Conservation (phyloP, 2,329 filamentous ascomycete species). For the Didymella exigua region DNA sequence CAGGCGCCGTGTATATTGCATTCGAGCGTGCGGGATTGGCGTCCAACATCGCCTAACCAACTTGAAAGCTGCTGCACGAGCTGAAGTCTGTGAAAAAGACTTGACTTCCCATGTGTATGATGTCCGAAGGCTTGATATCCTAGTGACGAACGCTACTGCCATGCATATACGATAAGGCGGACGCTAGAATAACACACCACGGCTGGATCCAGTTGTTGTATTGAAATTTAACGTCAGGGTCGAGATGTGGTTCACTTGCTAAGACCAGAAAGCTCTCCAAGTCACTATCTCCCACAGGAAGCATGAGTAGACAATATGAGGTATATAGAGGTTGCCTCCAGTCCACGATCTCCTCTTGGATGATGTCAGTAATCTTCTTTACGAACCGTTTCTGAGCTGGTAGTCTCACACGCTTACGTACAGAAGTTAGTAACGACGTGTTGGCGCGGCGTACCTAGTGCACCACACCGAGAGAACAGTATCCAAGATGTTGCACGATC, state of each 20-base stretch:
- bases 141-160: background rate
- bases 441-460: constrained; percentile 16
- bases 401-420: constrained; percentile 22
- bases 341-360: constrained; percentile 19
- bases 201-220: background rate
- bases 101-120: background rate
- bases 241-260: background rate
- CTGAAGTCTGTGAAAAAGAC: background rate
- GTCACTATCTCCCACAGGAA: constrained; percentile 23
- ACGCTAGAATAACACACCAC: background rate
- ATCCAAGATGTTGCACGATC: constrained; percentile 6
- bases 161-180: background rate
- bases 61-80: background rate
- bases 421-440: constrained; percentile 8
- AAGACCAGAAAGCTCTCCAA: constrained; percentile 18
- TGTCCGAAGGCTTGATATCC: background rate
- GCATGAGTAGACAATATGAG: constrained; percentile 23
- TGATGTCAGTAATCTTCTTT: constrained; percentile 3
- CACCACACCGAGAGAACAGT: constrained; percentile 21
- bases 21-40: background rate
- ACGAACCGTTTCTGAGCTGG: constrained; percentile 3
- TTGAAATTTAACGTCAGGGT: background rate
- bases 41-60: background rate
- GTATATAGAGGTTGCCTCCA: background rate
- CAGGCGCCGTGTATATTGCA: background rate